Evolutionary conservation across 148 eudicot species (phyloP), one percentile per base, ranked within the genome.

Genomic region (Amaranthus palmeri): DNA sequence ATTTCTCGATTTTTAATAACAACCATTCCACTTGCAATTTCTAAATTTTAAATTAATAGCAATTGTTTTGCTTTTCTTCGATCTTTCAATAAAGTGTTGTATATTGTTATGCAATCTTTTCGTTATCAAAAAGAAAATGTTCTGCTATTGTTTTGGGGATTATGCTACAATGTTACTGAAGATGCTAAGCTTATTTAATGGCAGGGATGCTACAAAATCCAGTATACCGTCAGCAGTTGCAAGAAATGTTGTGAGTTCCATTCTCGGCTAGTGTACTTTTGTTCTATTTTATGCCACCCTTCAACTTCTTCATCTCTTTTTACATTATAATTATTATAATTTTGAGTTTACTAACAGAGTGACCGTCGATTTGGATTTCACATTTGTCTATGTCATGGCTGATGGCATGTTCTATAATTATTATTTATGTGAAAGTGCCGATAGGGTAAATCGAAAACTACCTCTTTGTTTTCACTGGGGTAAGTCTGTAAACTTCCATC

Each of bases 151-250:
- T 46, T 12, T 67, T 69, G 47, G 15, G 36, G 55, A 12, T 17
- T 70, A 6, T 58, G 63, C n/a, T 13, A 59, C n/a, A 41, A 61
- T 59, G 58, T 71, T 61, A 10, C 56, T 72, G 25, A 47, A 59
- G 14, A 54, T 12, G 14, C 67, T 68, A 9, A 36, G 6, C 49
- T 14, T 76, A 50, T 73, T 66, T 65, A 63, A 14, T 59, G 42
- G 74, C 86, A 96, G 99, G 93, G 97, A 92, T 96, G 99, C 83
- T 92, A 49, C 99, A 96, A 73, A 92, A 96, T 85, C 99, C 97
- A 6, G 81, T 79, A 50, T 88, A 92, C 72, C 96, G 93, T 75
- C 91, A 87, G 84, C 99, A 92, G 74, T 82, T 96, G 67, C 90
- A 92, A 72, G 96, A 90, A 61, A 92, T 96, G 99, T 68, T 96